Base-by-base conservation (phyloP, 371 early-diverging fungal species). In the Conidiobolus coronatus region DNA sequence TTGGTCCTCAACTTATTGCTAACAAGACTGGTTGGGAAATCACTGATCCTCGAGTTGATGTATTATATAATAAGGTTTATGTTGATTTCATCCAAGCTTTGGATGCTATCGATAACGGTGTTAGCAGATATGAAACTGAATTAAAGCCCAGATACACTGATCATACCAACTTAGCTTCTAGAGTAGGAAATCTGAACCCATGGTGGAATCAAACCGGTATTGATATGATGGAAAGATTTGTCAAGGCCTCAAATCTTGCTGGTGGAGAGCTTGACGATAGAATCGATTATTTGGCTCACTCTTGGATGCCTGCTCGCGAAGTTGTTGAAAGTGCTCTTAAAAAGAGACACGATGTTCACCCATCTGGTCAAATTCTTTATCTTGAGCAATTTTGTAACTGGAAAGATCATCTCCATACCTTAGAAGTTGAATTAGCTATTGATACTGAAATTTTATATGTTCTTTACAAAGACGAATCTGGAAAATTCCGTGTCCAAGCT, bases 31-130 rank as follows among this genome's bases (percentile, higher is more conserved):
- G 57, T 5, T 60, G 71, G 48, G 56, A 59, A 13, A 66, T 64
- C n/a, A 57, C 64, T 1, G 71, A 73, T 34, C 51, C 56, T 19
- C 61, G 65, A 37, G 64, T 77, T 1, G 77, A 79, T 12, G 52
- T 73, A 34, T 60, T 89, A 34, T 84, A 73, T 62, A 61, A 62
- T 47, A 86, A 83, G 63, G 62, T 86, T 6, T 93, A 93, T 59
- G 75, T 85, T 62, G 68, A 71, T 45, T 73, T 85, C 52, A 67
- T 85, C 36, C 82, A 83, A 53, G 72, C 80, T 23, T 65, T 85
- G 29, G 79, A 83, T 57, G 77, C 65, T n/a, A 73, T 78, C 40
- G 96, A 95, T 63, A 95, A 95, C 43, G 96, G 96, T 34, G 79
- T 93, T 40, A 64, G 71, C 24, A 78, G 73, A 48, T 91, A 86